Conservation (phyloP, 139 green algal genomes). For the Tetradesmus obliquus region DNA sequence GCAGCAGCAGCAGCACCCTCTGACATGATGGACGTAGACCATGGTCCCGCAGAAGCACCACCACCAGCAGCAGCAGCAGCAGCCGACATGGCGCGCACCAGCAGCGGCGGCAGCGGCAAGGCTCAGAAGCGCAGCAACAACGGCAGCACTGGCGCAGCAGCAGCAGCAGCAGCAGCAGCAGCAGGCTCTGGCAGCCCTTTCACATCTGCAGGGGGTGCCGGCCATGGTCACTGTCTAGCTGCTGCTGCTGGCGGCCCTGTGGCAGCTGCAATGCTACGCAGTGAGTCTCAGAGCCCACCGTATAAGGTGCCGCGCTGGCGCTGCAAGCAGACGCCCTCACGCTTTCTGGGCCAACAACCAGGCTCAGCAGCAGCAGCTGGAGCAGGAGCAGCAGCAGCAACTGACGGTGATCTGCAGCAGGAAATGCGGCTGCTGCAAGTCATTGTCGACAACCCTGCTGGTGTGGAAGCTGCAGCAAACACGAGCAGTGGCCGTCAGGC, state of each 20-base stretch:
- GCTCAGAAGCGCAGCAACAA: not conserved
- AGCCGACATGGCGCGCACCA: not conserved
- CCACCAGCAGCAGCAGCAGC: not conserved
- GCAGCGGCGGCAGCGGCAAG: conserved; percentile 13
- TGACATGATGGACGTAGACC: not conserved
- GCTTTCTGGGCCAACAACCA: not conserved
- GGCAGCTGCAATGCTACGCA: conserved; percentile 1
- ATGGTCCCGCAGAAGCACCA: not conserved
- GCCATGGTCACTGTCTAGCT: not conserved
- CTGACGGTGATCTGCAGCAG: not conserved
- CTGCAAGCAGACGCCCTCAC: conserved; percentile 6
- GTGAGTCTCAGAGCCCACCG: conserved; percentile 39
- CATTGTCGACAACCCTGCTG: not conserved
- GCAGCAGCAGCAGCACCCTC: not conserved
- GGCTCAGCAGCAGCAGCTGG: conserved; percentile 6
- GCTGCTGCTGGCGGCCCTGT: not conserved
- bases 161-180: conserved; percentile 10
- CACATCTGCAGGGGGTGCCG: not conserved
- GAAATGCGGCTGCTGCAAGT: not conserved
- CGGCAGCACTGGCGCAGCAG: not conserved
- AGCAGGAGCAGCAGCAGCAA: not conserved
- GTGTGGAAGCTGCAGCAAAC: not conserved
- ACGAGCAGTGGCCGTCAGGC: not conserved
- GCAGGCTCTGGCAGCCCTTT: not conserved
- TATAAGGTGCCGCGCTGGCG: conserved; percentile 46